These are phyloP conservation scores for Trichoderma afroharzianum DNA, from an alignment of 2,329 filamentous ascomycete genomes.

Conservation along the genomic window DNA sequence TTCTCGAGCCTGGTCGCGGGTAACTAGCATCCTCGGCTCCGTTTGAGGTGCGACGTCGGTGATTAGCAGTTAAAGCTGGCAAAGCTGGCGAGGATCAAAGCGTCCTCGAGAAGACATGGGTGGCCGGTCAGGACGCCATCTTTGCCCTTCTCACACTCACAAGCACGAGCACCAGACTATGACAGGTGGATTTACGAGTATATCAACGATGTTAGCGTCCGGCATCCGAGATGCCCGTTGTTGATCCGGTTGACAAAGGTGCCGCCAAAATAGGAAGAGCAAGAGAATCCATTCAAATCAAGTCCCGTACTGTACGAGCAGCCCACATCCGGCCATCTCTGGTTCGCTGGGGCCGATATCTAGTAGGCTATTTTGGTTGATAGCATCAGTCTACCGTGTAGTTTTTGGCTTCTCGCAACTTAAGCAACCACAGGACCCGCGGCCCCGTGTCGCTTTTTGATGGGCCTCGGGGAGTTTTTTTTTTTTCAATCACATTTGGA, in stretches of 20 bases:
- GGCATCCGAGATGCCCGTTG: neutral
- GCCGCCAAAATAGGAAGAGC: neutral
- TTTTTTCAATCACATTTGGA: neutral
- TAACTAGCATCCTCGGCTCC: neutral
- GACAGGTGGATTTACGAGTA: neutral
- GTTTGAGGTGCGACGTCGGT: slow-evolving; percentile 3
- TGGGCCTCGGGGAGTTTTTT: neutral
- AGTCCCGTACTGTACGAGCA: neutral
- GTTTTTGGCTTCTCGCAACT: neutral
- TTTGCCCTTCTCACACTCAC: neutral
- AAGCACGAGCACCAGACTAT: neutral
- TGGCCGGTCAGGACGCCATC: neutral
- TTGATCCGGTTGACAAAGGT: neutral
- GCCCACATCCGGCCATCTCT: neutral
- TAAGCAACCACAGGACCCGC: neutral
- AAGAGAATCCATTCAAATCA: neutral
- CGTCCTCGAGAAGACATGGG: neutral
- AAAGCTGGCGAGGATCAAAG: neutral
- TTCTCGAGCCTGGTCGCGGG: neutral
- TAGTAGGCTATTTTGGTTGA: neutral
- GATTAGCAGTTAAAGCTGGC: neutral
- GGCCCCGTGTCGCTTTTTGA: neutral
- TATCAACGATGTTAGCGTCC: slow-evolving; percentile 5
- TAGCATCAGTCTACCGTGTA: neutral
- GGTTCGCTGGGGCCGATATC: neutral